These are phyloP conservation scores for Pleurotus platypus DNA, from an alignment of 768 basidiomycete species.

Conservation along the genomic window DNA sequence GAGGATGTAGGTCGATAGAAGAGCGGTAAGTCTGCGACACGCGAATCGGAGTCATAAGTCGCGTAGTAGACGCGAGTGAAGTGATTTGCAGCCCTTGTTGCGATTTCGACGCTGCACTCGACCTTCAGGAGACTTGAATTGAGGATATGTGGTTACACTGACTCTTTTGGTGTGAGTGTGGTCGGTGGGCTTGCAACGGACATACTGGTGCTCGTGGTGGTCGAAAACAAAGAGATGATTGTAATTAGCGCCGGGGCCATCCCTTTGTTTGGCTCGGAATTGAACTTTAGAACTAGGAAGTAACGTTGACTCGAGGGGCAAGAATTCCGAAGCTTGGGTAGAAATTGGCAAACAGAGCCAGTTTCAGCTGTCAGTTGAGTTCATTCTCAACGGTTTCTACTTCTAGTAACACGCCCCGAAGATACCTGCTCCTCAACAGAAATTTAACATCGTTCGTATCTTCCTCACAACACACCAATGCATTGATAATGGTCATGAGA, in stretches of 20 bases:
- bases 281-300: background rate
- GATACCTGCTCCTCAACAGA: too few relatives aligned
- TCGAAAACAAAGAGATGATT: background rate
- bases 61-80: slow-evolving; percentile 82
- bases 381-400: too few relatives aligned
- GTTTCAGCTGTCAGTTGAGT: too few relatives aligned
- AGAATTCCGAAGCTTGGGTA: too few relatives aligned
- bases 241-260: background rate
- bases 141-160: slow-evolving; percentile 25
- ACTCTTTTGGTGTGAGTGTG: slow-evolving; percentile 56
- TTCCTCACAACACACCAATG: too few relatives aligned
- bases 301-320: background rate
- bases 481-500: too few relatives aligned
- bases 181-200: slow-evolving; percentile 20
- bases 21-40: slow-evolving; percentile 71
- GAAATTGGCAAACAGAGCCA: too few relatives aligned
- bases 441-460: too few relatives aligned
- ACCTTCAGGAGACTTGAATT: slow-evolving; percentile 16
- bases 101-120: slow-evolving; percentile 70
- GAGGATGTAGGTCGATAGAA: slow-evolving; percentile 79
- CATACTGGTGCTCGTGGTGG: slow-evolving; percentile 9
- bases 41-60: slow-evolving; percentile 78
- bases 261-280: background rate
- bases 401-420: too few relatives aligned
- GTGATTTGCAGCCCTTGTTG: slow-evolving; percentile 77